Conservation (phyloP, 257 asterid genomes). For the Solanum chiquidenum region DNA sequence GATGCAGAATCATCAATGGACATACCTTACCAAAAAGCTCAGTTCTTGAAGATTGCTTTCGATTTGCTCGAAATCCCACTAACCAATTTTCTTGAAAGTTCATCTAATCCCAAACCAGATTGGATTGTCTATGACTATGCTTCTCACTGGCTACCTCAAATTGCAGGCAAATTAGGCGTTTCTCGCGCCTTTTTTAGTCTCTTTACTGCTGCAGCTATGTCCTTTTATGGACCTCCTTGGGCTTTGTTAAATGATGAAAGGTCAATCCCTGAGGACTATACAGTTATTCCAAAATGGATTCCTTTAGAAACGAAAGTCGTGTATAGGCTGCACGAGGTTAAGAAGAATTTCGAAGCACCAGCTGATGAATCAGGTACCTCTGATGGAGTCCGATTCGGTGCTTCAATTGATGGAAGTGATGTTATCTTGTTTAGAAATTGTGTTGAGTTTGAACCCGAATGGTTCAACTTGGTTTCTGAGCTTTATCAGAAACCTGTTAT, state of each 20-base stretch:
- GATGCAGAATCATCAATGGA: slow-evolving; percentile 87
- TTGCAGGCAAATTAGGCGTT: slow-evolving; percentile 30
- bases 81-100: slow-evolving; percentile 35
- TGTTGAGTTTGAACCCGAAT: slow-evolving; percentile 62
- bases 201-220: slow-evolving; percentile 68
- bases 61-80: slow-evolving; percentile 49
- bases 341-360: slow-evolving; percentile 51
- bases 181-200: slow-evolving; percentile 50
- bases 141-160: slow-evolving; percentile 63
- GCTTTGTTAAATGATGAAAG: slow-evolving; percentile 23
- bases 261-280: slow-evolving; percentile 41
- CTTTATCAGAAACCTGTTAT: slow-evolving; percentile 54
- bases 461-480: slow-evolving; percentile 39
- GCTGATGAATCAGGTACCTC: slow-evolving; percentile 52
- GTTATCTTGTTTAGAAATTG: slow-evolving; percentile 51
- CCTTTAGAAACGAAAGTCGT: slow-evolving; percentile 38
- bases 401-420: slow-evolving; percentile 45
- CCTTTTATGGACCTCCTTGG: slow-evolving; percentile 50
- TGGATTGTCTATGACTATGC: slow-evolving; percentile 78
- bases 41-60: slow-evolving; percentile 57
- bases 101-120: slow-evolving; percentile 46
- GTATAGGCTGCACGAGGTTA: slow-evolving; percentile 54
- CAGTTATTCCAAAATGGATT: slow-evolving; percentile 61
- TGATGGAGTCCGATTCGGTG: slow-evolving; percentile 48
- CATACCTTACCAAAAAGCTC: slow-evolving; percentile 51